Conservation (phyloP, 768 basidiomycete species). For the Phanerodontia chrysosporium region DNA sequence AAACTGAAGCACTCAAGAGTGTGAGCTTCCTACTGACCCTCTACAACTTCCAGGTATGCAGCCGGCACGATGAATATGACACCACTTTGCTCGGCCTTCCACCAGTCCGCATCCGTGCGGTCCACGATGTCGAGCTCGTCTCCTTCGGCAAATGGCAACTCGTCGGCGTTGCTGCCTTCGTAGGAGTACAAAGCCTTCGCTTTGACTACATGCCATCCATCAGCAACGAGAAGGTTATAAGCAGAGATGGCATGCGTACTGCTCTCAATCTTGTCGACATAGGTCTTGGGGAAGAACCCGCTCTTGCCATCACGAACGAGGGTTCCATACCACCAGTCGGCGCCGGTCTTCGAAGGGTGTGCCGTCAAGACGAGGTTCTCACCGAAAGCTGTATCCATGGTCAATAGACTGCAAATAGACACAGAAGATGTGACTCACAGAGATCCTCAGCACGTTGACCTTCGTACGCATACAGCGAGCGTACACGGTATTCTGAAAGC, state of each 20-base stretch:
- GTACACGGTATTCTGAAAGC: slow-evolving; percentile 60
- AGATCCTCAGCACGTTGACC: slow-evolving; percentile 89
- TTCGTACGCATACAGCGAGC: slow-evolving; percentile 81
- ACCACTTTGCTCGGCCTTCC: slow-evolving; percentile 89
- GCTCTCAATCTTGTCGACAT: slow-evolving; percentile 68
- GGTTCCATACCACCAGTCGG: slow-evolving; percentile 94
- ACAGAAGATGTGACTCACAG: slow-evolving; percentile 42
- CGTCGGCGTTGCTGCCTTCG: slow-evolving; percentile 63
- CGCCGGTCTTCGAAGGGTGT: slow-evolving; percentile 79
- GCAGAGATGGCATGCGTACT: slow-evolving; percentile 42
- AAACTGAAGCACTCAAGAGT: slow-evolving; percentile 55
- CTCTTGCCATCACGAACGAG: slow-evolving; percentile 56
- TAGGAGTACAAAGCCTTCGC: slow-evolving; percentile 85
- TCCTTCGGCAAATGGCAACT: slow-evolving; percentile 82
- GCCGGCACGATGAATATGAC: slow-evolving; percentile 89
- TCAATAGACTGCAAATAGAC: background rate
- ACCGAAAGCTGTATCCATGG: slow-evolving; percentile 54
- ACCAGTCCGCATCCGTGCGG: slow-evolving; percentile 84
- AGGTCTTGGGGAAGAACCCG: slow-evolving; percentile 90
- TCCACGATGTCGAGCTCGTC: slow-evolving; percentile 80
- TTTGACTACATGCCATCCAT: slow-evolving; percentile 40
- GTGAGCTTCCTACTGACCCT: slow-evolving; percentile 77
- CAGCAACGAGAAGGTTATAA: slow-evolving; percentile 1
- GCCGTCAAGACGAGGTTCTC: slow-evolving; percentile 76
- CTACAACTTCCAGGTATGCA: slow-evolving; percentile 77